These are phyloP conservation scores for Laguncularia racemosa DNA, from an alignment of 345 rosid species.

Conservation along the genomic window DNA sequence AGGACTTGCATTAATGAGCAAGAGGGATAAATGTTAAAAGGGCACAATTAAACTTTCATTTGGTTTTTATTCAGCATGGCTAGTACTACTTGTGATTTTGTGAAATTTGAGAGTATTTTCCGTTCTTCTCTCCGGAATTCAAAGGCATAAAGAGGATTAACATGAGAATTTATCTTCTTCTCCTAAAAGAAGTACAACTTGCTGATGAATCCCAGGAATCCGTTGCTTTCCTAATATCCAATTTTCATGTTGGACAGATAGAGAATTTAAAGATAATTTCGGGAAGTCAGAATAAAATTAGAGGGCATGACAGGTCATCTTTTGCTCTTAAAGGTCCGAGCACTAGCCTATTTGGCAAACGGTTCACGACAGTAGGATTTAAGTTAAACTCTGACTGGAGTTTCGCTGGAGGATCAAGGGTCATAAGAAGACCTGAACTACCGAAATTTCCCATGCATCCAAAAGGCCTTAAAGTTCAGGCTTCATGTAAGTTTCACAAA, in stretches of 20 bases:
- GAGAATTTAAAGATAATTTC: constrained; percentile 21
- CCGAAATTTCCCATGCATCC: constrained; percentile 12
- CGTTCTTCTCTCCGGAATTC: no score
- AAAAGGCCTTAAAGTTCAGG: constrained; percentile 32
- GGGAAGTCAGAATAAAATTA: constrained; percentile 13
- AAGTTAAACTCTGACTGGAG: constrained; percentile 34
- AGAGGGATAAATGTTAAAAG: no score
- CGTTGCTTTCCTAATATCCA: constrained; percentile 6
- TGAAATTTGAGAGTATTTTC: no score
- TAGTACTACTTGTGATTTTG: no score
- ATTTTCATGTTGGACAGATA: constrained; percentile 22
- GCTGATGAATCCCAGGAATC: neutral
- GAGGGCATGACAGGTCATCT: constrained; percentile 16
- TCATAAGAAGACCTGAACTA: constrained; percentile 20
- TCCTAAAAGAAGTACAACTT: no score
- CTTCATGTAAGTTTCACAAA: constrained; percentile 62
- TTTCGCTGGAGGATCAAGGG: constrained; percentile 53
- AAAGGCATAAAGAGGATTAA: no score
- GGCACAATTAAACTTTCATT: no score
- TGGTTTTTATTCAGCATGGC: no score
- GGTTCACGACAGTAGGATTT: constrained; percentile 18
- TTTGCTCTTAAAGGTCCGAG: constrained; percentile 19
- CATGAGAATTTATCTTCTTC: no score
- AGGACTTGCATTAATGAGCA: no score
- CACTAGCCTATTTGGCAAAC: constrained; percentile 16